Percentiles rank a stretch among this genome's conserved stretches.
Conservation (phyloP, 2,329 filamentous ascomycete species). For the Neofusicoccum sp. region DNA sequence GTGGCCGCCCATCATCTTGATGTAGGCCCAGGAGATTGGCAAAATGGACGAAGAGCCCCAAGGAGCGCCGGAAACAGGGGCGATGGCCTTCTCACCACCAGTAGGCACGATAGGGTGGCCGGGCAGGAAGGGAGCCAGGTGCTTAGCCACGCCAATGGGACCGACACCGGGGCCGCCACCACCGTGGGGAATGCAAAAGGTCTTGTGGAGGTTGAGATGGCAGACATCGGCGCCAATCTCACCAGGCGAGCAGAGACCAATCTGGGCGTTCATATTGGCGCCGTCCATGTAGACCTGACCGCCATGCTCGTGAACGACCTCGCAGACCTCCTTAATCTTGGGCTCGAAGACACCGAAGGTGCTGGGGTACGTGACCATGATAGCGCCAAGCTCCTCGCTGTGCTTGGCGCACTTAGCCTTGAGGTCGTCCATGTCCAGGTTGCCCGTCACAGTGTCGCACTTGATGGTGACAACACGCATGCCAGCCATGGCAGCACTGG, state of each 20-base stretch:
- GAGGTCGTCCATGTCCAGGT: conserved; percentile 84
- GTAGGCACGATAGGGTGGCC: conserved; percentile 65
- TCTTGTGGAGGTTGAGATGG: conserved; percentile 97
- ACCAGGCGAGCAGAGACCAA: conserved; percentile 90
- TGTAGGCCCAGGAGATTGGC: conserved; percentile 93
- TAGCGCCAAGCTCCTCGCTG: conserved; percentile 80
- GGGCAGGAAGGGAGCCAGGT: conserved; percentile 77
- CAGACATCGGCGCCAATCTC: conserved; percentile 96
- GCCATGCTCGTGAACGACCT: conserved; percentile 82
- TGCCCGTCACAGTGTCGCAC: conserved; percentile 83
- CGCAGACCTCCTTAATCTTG: conserved; percentile 79
- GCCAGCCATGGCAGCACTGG: conserved; percentile 91
- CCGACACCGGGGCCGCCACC: conserved; percentile 93
- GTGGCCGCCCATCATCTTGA: conserved; percentile 84
- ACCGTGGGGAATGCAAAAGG: conserved; percentile 96
- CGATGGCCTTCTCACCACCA: conserved; percentile 61
- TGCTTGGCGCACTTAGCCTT: conserved; percentile 88
- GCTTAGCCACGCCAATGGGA: conserved; percentile 86
- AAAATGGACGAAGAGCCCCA: conserved; percentile 91
- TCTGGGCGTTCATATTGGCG: conserved; percentile 98
- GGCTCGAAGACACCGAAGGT: conserved; percentile 96
- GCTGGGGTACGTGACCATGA: conserved; percentile 97
- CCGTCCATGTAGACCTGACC: conserved; percentile 99
- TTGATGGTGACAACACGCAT: conserved; percentile 94
- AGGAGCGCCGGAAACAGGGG: conserved; percentile 77